Evolutionary conservation across 2,329 filamentous ascomycete genomes (phyloP).

Genomic region (Stagonosporopsis vannaccii): DNA sequence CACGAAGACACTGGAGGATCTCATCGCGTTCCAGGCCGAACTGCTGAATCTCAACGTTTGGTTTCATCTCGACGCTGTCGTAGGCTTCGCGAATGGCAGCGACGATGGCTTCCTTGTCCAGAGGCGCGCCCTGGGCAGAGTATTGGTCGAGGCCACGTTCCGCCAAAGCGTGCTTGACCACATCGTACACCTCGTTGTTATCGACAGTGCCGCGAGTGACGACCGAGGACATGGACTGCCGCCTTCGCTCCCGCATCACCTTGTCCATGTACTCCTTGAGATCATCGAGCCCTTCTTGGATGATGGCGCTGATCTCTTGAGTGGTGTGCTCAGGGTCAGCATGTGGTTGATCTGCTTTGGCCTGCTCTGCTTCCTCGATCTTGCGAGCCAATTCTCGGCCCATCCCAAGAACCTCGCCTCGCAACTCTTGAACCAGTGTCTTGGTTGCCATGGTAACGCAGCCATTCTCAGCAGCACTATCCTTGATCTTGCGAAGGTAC

Average conservation of each 20-base stretch:
- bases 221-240: conserved; percentile 68
- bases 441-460: conserved; percentile 93
- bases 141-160: conserved; percentile 60
- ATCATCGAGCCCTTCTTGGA: conserved; percentile 80
- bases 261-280: conserved; percentile 85
- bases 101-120: conserved; percentile 81
- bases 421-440: conserved; percentile 84
- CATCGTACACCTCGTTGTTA: conserved; percentile 84
- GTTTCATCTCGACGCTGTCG: conserved; percentile 81
- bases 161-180: conserved; percentile 76
- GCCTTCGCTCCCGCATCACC: conserved; percentile 76
- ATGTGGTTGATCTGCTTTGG: conserved; percentile 50
- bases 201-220: conserved; percentile 72
- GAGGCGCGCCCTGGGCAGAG: conserved; percentile 45
- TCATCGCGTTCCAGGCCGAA: conserved; percentile 91
- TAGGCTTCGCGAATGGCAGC: conserved; percentile 88
- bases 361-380: conserved; percentile 73
- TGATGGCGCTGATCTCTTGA: conserved; percentile 76
- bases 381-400: conserved; percentile 87
- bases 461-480: conserved; percentile 86
- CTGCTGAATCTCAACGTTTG: conserved; percentile 88
- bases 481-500: conserved; percentile 85
- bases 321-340: conserved; percentile 55
- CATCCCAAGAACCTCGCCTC: conserved; percentile 94
- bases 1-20: conserved; percentile 82